Percentiles rank a stretch among this genome's conserved stretches.
Conservation (phyloP, 2,329 filamentous ascomycete genomes). For the Xylaria arbuscula region DNA sequence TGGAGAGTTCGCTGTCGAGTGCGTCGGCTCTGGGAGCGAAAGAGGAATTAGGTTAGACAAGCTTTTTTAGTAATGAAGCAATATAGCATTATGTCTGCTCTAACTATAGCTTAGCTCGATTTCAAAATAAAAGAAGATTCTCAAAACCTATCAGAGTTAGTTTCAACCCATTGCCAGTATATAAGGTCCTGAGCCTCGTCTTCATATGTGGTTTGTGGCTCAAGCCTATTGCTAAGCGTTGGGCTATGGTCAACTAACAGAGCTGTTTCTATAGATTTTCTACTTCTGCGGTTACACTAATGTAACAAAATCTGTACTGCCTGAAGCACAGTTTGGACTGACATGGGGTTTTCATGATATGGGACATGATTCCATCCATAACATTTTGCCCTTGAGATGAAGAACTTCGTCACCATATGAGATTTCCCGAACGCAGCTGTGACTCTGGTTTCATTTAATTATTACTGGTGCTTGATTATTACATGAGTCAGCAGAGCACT, state of each 20-base stretch:
- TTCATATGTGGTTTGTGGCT: not conserved
- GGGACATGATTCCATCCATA: conserved; percentile 69
- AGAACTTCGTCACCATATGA: conserved; percentile 66
- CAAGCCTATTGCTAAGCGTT: not conserved
- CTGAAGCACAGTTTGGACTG: conserved; percentile 70
- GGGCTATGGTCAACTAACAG: not conserved
- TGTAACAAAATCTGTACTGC: conserved; percentile 61
- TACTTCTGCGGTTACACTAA: not conserved
- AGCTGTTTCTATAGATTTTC: not conserved
- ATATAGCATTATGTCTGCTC: not conserved
- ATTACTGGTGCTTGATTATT: conserved; percentile 62
- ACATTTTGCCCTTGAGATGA: conserved; percentile 63
- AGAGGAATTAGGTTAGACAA: not conserved
- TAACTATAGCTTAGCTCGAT: not conserved
- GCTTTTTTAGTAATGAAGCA: not conserved
- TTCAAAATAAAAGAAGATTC: not conserved
- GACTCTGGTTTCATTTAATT: conserved; percentile 65
- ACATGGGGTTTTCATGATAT: conserved; percentile 72
- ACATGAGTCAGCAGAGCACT: conserved; percentile 55
- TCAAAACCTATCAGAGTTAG: not conserved
- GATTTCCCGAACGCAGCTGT: conserved; percentile 65
- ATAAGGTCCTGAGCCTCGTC: not conserved
- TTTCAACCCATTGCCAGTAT: not conserved
- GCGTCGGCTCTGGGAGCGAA: not conserved
- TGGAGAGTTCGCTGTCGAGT: not conserved